phyloP scores from a whole-genome alignment of 2,329 filamentous ascomycete species.

The Proliferodiscus dingleyae region DNA sequence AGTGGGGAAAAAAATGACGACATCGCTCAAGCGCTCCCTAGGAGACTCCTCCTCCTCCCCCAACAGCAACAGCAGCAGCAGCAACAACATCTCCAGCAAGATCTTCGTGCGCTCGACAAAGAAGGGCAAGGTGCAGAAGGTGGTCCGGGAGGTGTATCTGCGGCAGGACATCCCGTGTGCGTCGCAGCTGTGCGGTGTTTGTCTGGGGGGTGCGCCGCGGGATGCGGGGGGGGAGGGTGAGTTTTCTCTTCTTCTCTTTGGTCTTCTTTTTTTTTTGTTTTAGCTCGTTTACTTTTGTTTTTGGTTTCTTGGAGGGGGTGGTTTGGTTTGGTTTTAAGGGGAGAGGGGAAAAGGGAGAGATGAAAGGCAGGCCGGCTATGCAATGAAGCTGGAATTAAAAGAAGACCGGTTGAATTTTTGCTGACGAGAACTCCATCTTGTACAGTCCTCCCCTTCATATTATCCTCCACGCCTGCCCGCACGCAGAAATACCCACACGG shows the following conservation, averaged over 20 bases:
- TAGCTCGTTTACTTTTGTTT: too few species aligned
- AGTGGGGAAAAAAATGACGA: too few species aligned
- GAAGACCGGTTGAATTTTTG: too few species aligned
- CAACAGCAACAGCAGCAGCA: too few species aligned
- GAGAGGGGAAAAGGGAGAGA: too few species aligned
- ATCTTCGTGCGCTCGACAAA: slow-evolving; percentile 92
- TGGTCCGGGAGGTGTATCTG: slow-evolving; percentile 93
- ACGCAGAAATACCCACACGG: slow-evolving; percentile 79
- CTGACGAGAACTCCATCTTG: too few species aligned
- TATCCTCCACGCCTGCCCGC: slow-evolving; percentile 82
- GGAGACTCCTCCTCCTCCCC: slow-evolving; percentile 52
- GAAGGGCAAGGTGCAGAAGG: slow-evolving; percentile 97
- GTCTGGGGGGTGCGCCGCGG: slow-evolving; percentile 67
- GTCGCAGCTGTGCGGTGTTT: slow-evolving; percentile 77
- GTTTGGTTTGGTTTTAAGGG: too few species aligned
- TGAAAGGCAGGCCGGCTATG: too few species aligned
- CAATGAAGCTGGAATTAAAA: too few species aligned
- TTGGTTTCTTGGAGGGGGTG: too few species aligned
- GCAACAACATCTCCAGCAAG: slow-evolving; percentile 94
- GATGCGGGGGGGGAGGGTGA: slow-evolving; percentile 75
- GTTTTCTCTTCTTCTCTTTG: slow-evolving; percentile 23
- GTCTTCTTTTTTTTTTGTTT: too few species aligned
- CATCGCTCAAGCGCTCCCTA: slow-evolving; percentile 57
- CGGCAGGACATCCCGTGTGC: slow-evolving; percentile 97
- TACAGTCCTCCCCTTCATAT: slow-evolving; percentile 72